Evolutionary conservation across 768 basidiomycete genomes (phyloP).

Genomic region (Floccularia luteovirens): DNA sequence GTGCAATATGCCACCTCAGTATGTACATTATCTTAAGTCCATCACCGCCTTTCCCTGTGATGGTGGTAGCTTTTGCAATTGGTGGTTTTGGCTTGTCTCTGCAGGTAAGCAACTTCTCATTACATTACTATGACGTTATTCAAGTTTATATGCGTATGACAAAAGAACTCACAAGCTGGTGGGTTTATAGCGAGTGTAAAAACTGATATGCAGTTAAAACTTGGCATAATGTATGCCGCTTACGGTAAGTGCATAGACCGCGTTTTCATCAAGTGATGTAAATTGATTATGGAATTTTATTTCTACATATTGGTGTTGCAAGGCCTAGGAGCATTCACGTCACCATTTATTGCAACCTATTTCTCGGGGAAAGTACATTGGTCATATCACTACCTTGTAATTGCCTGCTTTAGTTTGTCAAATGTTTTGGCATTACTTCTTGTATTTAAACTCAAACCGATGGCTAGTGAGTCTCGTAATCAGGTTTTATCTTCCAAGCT

Average conservation of each 20-base stretch:
- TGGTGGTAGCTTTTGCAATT: slow-evolving; percentile 34
- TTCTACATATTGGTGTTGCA: too few species aligned
- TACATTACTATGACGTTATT: neutral
- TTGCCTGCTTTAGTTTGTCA: slow-evolving; percentile 40
- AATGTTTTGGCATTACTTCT: slow-evolving; percentile 19
- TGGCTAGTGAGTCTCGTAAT: slow-evolving; percentile 15
- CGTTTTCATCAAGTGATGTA: neutral
- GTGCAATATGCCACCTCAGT: too few species aligned
- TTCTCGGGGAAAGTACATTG: slow-evolving; percentile 43
- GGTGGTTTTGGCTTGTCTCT: slow-evolving; percentile 44
- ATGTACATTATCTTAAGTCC: too few species aligned
- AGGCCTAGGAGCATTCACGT: too few species aligned
- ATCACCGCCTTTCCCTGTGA: too few species aligned
- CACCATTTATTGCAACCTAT: slow-evolving; percentile 62
- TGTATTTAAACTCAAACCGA: slow-evolving; percentile 18
- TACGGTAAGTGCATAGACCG: slow-evolving; percentile 27
- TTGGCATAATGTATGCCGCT: slow-evolving; percentile 43
- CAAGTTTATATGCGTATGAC: too few species aligned
- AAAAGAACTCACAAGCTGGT: slow-evolving; percentile 46
- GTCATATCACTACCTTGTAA: slow-evolving; percentile 54
- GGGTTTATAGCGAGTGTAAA: slow-evolving; percentile 42
- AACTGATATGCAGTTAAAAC: slow-evolving; percentile 35
- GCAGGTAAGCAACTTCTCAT: slow-evolving; percentile 24
- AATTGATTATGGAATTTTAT: too few species aligned
- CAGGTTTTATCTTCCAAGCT: neutral